Evolutionary conservation across 352 stramenopile genomes (phyloP).

Genomic region (Phytopythium vexans): DNA sequence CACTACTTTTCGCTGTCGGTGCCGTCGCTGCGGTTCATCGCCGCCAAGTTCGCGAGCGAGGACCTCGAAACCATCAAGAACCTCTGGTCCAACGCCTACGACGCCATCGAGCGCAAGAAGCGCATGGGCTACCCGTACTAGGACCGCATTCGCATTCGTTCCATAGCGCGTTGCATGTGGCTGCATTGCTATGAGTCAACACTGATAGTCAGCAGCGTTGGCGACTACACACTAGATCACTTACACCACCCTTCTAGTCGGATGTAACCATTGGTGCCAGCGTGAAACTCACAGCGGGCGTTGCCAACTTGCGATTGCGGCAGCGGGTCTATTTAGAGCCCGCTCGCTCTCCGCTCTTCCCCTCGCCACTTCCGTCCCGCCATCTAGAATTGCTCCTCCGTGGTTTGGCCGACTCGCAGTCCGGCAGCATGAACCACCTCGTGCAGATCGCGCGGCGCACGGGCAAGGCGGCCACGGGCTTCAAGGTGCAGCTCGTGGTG

Average conservation of each 20-base stretch:
- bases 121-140: constrained; percentile 37
- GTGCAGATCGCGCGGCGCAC: constrained; percentile 61
- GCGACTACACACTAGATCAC: too few species aligned
- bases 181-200: not conserved
- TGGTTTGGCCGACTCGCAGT: not conserved
- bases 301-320: too few species aligned
- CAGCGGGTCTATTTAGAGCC: too few species aligned
- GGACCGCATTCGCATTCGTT: not conserved
- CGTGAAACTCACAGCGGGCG: too few species aligned
- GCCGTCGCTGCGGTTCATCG: constrained; percentile 75
- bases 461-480: constrained; percentile 52
- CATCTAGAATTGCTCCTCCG: too few species aligned
- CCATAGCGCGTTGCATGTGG: not conserved
- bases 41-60: constrained; percentile 81
- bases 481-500: constrained; percentile 70
- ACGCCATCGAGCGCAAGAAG: constrained; percentile 83
- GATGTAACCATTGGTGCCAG: too few species aligned
- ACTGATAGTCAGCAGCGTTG: too few species aligned
- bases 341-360: too few species aligned
- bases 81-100: constrained; percentile 78
- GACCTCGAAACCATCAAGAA: constrained; percentile 82
- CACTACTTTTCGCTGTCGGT: constrained; percentile 84
- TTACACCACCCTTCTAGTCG: too few species aligned
- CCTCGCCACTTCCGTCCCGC: too few species aligned
- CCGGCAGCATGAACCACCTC: constrained; percentile 52